Evolutionary conservation across 2,329 filamentous ascomycete species (phyloP).

Genomic region (Neonectria ditissima): DNA sequence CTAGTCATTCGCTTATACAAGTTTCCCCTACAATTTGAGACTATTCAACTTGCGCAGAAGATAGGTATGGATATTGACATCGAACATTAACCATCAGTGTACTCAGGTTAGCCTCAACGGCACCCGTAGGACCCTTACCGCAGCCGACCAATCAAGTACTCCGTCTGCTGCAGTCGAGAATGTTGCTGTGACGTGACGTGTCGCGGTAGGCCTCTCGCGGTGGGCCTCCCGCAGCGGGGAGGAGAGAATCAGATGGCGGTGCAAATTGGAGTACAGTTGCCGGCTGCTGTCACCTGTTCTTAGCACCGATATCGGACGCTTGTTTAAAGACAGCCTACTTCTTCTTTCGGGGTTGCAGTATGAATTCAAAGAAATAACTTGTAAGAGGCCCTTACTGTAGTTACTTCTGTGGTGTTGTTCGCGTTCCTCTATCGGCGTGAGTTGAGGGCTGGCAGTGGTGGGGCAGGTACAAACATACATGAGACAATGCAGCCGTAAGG

Average conservation of each 20-base stretch:
- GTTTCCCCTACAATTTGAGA: neutral
- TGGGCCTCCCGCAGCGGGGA: neutral
- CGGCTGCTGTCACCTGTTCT: neutral
- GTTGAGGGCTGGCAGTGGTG: neutral
- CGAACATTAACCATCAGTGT: too few relatives aligned
- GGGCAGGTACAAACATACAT: neutral
- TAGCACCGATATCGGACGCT: too few relatives aligned
- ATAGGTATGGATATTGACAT: neutral
- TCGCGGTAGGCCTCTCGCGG: neutral
- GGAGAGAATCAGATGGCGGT: neutral
- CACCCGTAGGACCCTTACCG: neutral
- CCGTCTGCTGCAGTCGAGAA: neutral
- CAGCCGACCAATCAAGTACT: neutral
- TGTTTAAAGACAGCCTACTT: too few relatives aligned
- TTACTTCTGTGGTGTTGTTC: neutral
- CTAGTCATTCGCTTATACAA: neutral
- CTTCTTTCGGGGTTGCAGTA: too few relatives aligned
- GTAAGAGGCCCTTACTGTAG: neutral
- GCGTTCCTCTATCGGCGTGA: neutral
- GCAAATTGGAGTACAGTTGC: neutral
- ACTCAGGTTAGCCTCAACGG: neutral
- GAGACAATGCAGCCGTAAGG: neutral
- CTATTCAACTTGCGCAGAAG: neutral
- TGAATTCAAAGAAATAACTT: neutral
- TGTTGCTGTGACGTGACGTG: neutral